Percentiles rank a stretch among this genome's conserved stretches.
phyloP scores from a whole-genome alignment of 208 protist species.

The Acanthamoeba triangularis region DNA sequence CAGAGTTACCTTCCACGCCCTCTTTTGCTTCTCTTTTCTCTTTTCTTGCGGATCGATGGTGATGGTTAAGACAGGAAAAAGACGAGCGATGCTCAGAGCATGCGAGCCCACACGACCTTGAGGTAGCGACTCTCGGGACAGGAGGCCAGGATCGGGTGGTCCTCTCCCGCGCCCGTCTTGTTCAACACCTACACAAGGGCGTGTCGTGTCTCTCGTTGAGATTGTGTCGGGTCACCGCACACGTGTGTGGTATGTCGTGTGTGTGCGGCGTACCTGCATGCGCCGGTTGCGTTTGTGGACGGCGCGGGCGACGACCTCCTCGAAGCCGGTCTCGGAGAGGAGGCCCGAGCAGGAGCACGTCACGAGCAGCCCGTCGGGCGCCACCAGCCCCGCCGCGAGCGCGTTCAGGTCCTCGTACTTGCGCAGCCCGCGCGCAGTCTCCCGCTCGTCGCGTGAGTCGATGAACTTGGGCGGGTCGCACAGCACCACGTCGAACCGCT shows the following conservation, averaged over 20 bases:
- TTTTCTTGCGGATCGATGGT: too few species aligned
- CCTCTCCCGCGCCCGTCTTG: conserved; percentile 2
- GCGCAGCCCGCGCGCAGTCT: conserved; percentile 25
- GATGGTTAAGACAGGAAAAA: too few species aligned
- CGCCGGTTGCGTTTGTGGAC: conserved; percentile 20
- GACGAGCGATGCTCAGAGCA: too few species aligned
- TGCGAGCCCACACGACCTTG: conserved; percentile 33
- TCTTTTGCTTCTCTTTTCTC: too few species aligned
- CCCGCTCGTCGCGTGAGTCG: conserved; percentile 11
- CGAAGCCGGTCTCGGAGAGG: conserved; percentile 21
- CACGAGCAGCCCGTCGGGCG: conserved; percentile 23
- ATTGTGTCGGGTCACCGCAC: neutral
- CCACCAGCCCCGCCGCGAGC: conserved; percentile 7
- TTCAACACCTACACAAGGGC: conserved; percentile 36
- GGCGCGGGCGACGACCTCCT: conserved; percentile 35
- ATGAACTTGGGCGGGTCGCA: conserved; percentile 67
- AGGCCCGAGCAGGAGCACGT: conserved; percentile 63
- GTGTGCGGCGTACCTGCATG: conserved; percentile 27
- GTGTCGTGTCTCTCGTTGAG: neutral
- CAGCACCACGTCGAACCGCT: conserved; percentile 52
- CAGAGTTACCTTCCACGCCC: too few species aligned
- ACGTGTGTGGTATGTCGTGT: neutral
- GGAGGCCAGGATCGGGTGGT: conserved; percentile 32
- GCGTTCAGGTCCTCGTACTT: conserved; percentile 65
- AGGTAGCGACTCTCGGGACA: conserved; percentile 60